Evolutionary conservation across 179 eudicot genomes (phyloP).

Genomic region (Amaranthus tricolor): DNA sequence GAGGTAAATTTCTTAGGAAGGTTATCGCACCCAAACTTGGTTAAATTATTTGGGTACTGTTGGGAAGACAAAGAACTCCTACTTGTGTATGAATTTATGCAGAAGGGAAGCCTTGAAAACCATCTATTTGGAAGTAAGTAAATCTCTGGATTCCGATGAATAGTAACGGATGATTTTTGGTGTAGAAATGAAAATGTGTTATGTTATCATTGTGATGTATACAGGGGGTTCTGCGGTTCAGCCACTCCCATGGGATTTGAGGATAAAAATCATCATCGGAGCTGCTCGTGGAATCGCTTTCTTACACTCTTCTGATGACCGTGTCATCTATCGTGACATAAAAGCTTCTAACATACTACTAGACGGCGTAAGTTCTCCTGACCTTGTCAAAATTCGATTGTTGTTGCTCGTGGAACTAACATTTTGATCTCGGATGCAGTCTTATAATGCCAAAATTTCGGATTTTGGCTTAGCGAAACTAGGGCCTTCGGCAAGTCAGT

Average conservation of each 20-base stretch:
- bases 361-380: slow-evolving; percentile 36
- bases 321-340: slow-evolving; percentile 54
- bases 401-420: not conserved
- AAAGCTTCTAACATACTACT: slow-evolving; percentile 61
- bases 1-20: slow-evolving; percentile 80
- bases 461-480: slow-evolving; percentile 79
- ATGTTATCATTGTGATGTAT: not conserved
- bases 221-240: slow-evolving; percentile 49
- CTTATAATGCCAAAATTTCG: slow-evolving; percentile 68
- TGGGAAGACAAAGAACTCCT: slow-evolving; percentile 64
- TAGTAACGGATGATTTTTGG: not conserved
- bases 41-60: slow-evolving; percentile 70
- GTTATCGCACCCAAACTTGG: slow-evolving; percentile 80
- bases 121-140: slow-evolving; percentile 76
- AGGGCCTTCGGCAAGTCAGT: slow-evolving; percentile 68
- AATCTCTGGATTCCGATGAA: not conserved
- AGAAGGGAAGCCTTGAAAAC: slow-evolving; percentile 68
- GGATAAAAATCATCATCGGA: slow-evolving; percentile 56
- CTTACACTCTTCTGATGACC: slow-evolving; percentile 46
- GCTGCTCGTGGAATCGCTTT: slow-evolving; percentile 69
- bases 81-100: slow-evolving; percentile 72
- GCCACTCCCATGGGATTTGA: slow-evolving; percentile 60
- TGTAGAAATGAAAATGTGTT: not conserved
- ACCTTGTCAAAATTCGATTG: not conserved
- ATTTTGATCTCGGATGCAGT: slow-evolving; percentile 34